Percentiles rank a stretch among this genome's conserved stretches.
Conservation (phyloP, 371 early-diverging fungal species). For the Mucor racemosus region DNA sequence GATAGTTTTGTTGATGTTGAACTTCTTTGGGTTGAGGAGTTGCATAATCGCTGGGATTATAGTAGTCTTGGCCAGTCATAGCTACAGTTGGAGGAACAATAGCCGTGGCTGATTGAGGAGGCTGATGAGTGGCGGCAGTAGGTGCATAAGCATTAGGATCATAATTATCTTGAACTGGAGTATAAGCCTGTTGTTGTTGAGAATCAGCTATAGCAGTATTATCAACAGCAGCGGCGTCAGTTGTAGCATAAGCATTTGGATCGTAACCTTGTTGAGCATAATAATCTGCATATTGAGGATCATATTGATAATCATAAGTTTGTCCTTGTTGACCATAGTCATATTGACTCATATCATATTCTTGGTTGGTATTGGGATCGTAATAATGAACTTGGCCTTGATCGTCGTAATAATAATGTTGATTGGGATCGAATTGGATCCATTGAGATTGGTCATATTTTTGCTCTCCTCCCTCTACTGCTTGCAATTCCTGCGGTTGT, state of each 20-base stretch:
- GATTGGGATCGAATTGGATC: slow-evolving; percentile 39
- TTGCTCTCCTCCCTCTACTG: slow-evolving; percentile 5
- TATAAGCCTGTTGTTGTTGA: background rate
- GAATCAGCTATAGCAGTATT: background rate
- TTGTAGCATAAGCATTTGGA: slow-evolving; percentile 17
- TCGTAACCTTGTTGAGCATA: slow-evolving; percentile 31
- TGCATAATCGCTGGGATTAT: slow-evolving; percentile 3
- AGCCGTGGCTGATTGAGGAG: background rate
- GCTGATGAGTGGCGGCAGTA: background rate
- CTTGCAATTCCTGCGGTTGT: background rate
- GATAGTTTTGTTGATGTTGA: slow-evolving; percentile 1
- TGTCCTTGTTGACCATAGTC: slow-evolving; percentile 20
- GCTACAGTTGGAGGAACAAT: background rate
- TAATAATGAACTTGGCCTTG: slow-evolving; percentile 41
- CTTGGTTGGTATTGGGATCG: slow-evolving; percentile 46
- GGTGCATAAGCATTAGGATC: slow-evolving; percentile 8
- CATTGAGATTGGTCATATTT: slow-evolving; percentile 17
- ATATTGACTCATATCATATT: slow-evolving; percentile 39
- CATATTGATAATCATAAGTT: slow-evolving; percentile 27
- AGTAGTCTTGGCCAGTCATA: background rate
- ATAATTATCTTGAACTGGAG: slow-evolving; percentile 5
- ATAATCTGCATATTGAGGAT: slow-evolving; percentile 37
- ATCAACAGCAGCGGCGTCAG: background rate
- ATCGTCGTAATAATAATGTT: slow-evolving; percentile 48
- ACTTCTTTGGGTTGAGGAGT: background rate